Evolutionary conservation across 1,284 basidiomycete species (phyloP).

Genomic region (Fomitiporia mediterranea): DNA sequence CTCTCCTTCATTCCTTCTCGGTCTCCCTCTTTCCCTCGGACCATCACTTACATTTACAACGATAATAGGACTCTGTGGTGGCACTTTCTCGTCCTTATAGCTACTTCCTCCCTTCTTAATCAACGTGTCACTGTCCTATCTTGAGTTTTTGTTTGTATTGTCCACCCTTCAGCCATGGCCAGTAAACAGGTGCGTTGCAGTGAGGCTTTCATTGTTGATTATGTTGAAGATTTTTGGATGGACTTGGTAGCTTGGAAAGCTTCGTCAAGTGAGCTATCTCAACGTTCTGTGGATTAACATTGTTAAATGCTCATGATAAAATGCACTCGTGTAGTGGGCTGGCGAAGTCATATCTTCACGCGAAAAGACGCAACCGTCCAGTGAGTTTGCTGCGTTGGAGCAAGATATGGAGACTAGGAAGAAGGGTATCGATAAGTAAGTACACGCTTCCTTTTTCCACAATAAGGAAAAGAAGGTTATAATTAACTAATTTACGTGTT

Average conservation of each 20-base stretch:
- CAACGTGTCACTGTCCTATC: background rate
- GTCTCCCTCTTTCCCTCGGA: background rate
- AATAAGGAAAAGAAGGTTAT: too few species aligned
- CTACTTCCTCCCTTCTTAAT: background rate
- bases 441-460: constrained; percentile 17
- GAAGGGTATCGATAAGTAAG: constrained; percentile 59
- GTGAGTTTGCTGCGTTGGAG: constrained; percentile 65
- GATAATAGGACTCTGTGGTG: constrained; percentile 3
- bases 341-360: constrained; percentile 69
- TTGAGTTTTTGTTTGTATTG: too few species aligned
- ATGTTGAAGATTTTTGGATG: background rate
- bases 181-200: constrained; percentile 48
- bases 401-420: constrained; percentile 64
- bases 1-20: background rate
- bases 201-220: too few species aligned
- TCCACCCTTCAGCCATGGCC: constrained; percentile 38
- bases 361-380: constrained; percentile 61
- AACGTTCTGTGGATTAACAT: background rate
- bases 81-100: background rate
- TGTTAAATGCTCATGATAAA: constrained; percentile 23
- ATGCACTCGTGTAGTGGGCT: constrained; percentile 53
- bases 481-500: background rate
- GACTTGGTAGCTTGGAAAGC: constrained; percentile 51
- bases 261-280: constrained; percentile 56
- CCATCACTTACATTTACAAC: background rate